Evolutionary conservation across 805 yeast genomes (phyloP).

Genomic region (Metschnikowia proteae): DNA sequence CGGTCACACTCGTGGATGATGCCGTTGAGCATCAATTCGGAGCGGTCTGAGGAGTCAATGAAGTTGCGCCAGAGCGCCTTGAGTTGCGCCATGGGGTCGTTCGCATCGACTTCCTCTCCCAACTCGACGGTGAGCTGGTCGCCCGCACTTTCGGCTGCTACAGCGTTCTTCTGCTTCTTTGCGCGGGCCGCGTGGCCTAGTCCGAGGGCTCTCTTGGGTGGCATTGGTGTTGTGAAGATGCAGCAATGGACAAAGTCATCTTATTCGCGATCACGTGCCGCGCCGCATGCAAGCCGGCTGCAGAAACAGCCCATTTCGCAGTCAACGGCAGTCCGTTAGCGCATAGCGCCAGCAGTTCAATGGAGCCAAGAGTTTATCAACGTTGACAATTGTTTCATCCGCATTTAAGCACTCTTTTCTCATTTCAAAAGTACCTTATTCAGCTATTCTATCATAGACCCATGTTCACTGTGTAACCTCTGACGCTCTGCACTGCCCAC

Average conservation of each 20-base stretch:
- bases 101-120: slow-evolving; percentile 64
- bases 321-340: not conserved
- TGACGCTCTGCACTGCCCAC: no score
- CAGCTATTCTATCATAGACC: no score
- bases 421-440: no score
- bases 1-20: slow-evolving; percentile 91
- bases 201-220: slow-evolving; percentile 36
- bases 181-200: slow-evolving; percentile 31
- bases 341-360: no score
- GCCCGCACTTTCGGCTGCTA: slow-evolving; percentile 9
- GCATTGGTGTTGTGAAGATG: slow-evolving; percentile 12
- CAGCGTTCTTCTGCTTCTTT: slow-evolving; percentile 22
- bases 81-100: slow-evolving; percentile 77
- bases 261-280: not conserved
- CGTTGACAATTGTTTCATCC: no score
- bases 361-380: no score
- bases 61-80: slow-evolving; percentile 69
- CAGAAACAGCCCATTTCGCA: slow-evolving; percentile 1
- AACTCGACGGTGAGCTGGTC: slow-evolving; percentile 53
- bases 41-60: slow-evolving; percentile 51
- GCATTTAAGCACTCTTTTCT: no score
- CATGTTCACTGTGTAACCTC: no score
- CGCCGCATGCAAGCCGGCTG: not conserved
- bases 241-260: not conserved
- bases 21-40: slow-evolving; percentile 70